Evolutionary conservation across 2,329 filamentous ascomycete species (phyloP).

Genomic region (Alternaria longipes): DNA sequence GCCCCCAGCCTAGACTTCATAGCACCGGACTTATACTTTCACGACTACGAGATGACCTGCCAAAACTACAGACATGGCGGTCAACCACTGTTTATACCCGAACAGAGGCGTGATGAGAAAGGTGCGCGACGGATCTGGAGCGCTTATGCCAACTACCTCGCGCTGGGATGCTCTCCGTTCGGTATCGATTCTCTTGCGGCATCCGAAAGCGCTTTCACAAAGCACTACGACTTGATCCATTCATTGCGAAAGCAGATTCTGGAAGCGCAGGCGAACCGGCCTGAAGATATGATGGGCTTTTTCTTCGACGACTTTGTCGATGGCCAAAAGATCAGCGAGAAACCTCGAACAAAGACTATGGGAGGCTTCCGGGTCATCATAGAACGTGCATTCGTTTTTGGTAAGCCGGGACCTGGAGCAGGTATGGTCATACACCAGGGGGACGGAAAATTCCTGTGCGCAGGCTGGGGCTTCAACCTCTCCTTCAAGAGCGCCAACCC

Average conservation of each 20-base stretch:
- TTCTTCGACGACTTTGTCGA: conserved; percentile 49
- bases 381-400: conserved; percentile 56
- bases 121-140: conserved; percentile 19
- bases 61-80: conserved; percentile 52
- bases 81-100: conserved; percentile 60
- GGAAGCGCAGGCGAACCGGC: conserved; percentile 47
- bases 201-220: conserved; percentile 39
- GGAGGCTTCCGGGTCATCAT: conserved; percentile 47
- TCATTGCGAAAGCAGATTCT: conserved; percentile 43
- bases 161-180: conserved; percentile 15
- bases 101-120: conserved; percentile 59
- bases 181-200: conserved; percentile 52
- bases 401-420: conserved; percentile 47
- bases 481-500: conserved; percentile 21
- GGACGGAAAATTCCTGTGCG: conserved; percentile 50
- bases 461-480: conserved; percentile 56
- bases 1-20: conserved; percentile 56
- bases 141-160: conserved; percentile 11
- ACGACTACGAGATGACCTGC: conserved; percentile 56
- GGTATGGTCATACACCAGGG: conserved; percentile 54
- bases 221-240: conserved; percentile 51
- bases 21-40: conserved; percentile 58
- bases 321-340: conserved; percentile 29
- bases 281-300: conserved; percentile 45
- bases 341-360: conserved; percentile 35